Evolutionary conservation across 208 protist species (phyloP).

Genomic region (Sergeia podlipaevii): DNA sequence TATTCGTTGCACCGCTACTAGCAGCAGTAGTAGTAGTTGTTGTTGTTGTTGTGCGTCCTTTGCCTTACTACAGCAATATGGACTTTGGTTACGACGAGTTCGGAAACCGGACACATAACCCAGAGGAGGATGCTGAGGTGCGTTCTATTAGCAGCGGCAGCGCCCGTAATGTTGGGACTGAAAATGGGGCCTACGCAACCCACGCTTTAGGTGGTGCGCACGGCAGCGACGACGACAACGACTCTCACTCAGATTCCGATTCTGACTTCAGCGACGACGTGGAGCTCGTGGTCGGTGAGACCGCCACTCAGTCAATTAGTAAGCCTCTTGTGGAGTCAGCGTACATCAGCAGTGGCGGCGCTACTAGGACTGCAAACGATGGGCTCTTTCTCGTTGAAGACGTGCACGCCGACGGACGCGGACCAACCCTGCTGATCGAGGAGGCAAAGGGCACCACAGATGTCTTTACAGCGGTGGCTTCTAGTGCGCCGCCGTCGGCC

Average conservation of each 20-base stretch:
- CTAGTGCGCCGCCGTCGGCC: neutral
- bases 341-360: constrained; percentile 8
- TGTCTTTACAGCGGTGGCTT: neutral
- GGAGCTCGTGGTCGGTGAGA: constrained; percentile 79
- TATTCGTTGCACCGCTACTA: too few species aligned
- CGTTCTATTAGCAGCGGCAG: constrained; percentile 20
- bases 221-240: neutral
- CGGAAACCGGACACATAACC: constrained; percentile 29
- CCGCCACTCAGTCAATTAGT: constrained; percentile 47
- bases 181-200: constrained; percentile 10
- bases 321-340: constrained; percentile 55
- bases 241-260: constrained; percentile 4
- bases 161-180: constrained; percentile 5
- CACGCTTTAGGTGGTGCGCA: neutral
- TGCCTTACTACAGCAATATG: constrained; percentile 19
- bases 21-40: neutral
- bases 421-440: constrained; percentile 17
- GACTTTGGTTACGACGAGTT: constrained; percentile 77
- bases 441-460: constrained; percentile 5
- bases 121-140: constrained; percentile 22
- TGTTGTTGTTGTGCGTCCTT: neutral
- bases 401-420: constrained; percentile 1
- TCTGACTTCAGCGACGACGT: constrained; percentile 81
- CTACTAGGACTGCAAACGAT: constrained; percentile 3
- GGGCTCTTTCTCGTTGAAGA: constrained; percentile 27